phyloP scores from a whole-genome alignment of 225 moss, liverwort and hornwort genomes.

The Rhytidiadelphus loreus region DNA sequence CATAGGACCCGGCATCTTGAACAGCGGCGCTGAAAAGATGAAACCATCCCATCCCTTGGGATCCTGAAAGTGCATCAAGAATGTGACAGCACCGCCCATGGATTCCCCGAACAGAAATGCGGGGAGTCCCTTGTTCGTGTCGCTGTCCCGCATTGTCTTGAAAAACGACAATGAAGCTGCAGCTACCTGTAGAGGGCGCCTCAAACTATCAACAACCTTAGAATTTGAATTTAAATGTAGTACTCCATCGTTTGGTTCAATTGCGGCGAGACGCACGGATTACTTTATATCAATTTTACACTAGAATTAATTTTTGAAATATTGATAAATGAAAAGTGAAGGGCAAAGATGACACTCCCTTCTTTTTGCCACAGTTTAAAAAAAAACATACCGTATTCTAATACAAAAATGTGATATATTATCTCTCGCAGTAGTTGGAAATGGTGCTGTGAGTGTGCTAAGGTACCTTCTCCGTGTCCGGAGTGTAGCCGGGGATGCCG shows the following conservation, averaged over 20 bases:
- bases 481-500: slow-evolving; percentile 37
- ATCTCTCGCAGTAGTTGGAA: background rate
- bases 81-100: slow-evolving; percentile 50
- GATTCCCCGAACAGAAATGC: slow-evolving; percentile 65
- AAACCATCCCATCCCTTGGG: slow-evolving; percentile 60
- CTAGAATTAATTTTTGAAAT: background rate
- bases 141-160: slow-evolving; percentile 40
- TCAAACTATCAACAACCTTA: background rate
- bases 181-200: slow-evolving; percentile 10
- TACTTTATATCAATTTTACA: no score
- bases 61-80: slow-evolving; percentile 68
- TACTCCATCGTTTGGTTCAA: background rate
- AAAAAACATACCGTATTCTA: background rate
- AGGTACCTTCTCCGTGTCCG: slow-evolving; percentile 34
- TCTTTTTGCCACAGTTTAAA: no score
- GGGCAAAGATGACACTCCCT: background rate
- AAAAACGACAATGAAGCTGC: slow-evolving; percentile 41
- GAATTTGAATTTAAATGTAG: background rate
- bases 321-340: background rate
- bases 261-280: background rate
- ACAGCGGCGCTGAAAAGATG: slow-evolving; percentile 47
- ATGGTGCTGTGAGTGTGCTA: background rate
- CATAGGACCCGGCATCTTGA: slow-evolving; percentile 29
- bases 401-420: background rate
- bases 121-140: slow-evolving; percentile 36